Percentiles rank a stretch among this genome's conserved stretches.
phyloP scores from a whole-genome alignment of 768 basidiomycete genomes.

The Mycena leptocephala region DNA sequence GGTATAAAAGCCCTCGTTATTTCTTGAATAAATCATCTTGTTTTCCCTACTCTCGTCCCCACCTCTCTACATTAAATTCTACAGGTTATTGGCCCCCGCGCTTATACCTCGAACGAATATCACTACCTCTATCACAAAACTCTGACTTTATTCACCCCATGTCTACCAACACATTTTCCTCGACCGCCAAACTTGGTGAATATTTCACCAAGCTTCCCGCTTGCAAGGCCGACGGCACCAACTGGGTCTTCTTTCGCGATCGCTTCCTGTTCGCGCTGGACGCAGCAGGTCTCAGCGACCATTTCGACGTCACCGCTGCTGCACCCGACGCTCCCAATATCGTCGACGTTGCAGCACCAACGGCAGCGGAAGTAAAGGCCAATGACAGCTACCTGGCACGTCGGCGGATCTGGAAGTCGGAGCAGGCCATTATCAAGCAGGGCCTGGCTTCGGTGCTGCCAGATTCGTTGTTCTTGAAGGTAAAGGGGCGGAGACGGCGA shows the following conservation, averaged over 20 bases:
- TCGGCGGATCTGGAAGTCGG: constrained; percentile 27
- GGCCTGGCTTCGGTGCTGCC: constrained; percentile 40
- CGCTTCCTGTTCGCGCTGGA: constrained; percentile 11
- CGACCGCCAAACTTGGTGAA: constrained; percentile 25
- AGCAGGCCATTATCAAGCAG: constrained; percentile 39
- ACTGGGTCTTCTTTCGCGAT: constrained; percentile 8
- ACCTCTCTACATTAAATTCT: neutral
- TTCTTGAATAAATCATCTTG: too few relatives aligned
- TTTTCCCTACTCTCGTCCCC: too few relatives aligned
- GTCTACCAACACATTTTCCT: constrained; percentile 24
- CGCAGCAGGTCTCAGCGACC: constrained; percentile 5
- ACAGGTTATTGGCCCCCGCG: constrained; percentile 15
- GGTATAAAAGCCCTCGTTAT: too few relatives aligned
- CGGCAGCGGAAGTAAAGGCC: neutral
- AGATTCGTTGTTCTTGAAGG: constrained; percentile 42
- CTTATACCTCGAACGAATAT: neutral
- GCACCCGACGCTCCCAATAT: neutral
- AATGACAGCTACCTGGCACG: neutral
- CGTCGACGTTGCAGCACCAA: neutral
- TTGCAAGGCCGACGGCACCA: constrained; percentile 18
- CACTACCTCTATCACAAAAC: too few relatives aligned
- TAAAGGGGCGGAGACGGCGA: constrained; percentile 27
- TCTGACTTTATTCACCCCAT: neutral
- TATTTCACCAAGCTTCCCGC: constrained; percentile 18
- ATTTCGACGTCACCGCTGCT: neutral